phyloP scores from a whole-genome alignment of 2,329 filamentous ascomycete genomes.

The Cercospora zeae-maydis region DNA sequence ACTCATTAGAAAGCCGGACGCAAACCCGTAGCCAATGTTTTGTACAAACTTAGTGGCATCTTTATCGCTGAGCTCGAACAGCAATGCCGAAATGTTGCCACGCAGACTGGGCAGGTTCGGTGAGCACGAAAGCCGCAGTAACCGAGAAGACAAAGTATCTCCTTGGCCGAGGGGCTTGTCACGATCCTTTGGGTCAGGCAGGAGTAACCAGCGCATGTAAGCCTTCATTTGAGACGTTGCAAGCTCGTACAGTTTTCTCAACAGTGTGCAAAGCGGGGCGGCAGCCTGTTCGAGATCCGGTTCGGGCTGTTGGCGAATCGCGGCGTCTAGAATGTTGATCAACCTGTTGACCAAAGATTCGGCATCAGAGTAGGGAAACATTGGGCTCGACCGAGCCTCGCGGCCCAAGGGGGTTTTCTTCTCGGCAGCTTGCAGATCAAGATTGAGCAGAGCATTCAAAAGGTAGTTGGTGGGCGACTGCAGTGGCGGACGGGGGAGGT shows the following conservation, averaged over 20 bases:
- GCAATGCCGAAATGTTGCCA: conserved; percentile 69
- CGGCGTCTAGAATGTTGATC: conserved; percentile 65
- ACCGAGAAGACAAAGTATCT: conserved; percentile 67
- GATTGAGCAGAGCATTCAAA: conserved; percentile 76
- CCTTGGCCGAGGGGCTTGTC: conserved; percentile 72
- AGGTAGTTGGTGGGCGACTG: conserved; percentile 68
- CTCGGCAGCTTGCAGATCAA: conserved; percentile 56
- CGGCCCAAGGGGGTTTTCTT: conserved; percentile 24
- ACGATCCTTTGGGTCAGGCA: conserved; percentile 75
- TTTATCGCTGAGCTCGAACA: conserved; percentile 83
- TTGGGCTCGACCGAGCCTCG: conserved; percentile 41
- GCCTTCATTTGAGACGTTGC: conserved; percentile 61
- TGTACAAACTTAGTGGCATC: conserved; percentile 76
- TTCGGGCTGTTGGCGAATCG: conserved; percentile 61
- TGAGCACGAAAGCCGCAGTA: conserved; percentile 75
- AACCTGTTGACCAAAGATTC: conserved; percentile 61
- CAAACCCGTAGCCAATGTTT: conserved; percentile 93
- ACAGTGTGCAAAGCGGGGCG: conserved; percentile 56
- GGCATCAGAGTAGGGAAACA: conserved; percentile 65
- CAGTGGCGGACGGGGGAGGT: conserved; percentile 62
- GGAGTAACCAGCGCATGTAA: conserved; percentile 62
- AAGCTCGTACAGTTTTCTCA: conserved; percentile 70
- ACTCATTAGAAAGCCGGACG: conserved; percentile 82
- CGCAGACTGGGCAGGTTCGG: conserved; percentile 68
- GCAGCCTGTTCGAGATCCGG: conserved; percentile 68